Conservation (phyloP, 768 basidiomycete genomes). For the Pholiota conissans region DNA sequence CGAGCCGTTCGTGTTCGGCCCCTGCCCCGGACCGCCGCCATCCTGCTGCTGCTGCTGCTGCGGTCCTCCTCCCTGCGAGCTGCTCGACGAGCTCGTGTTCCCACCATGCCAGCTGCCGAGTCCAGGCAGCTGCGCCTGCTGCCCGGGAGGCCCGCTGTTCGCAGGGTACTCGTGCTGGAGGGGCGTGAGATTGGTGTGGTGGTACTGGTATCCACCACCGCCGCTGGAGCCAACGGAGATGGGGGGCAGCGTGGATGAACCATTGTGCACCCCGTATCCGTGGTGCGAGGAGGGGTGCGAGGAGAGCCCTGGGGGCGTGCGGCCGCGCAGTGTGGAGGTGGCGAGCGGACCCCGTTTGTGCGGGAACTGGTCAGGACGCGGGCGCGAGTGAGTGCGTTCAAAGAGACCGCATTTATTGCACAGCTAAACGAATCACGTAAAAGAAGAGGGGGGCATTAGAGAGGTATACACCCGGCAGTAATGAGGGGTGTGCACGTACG, state of each 20-base stretch:
- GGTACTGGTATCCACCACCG: constrained; percentile 19
- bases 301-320: constrained; percentile 41
- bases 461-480: background rate
- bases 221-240: constrained; percentile 38
- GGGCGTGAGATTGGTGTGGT: constrained; percentile 8
- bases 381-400: constrained; percentile 77
- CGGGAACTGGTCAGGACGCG: constrained; percentile 79
- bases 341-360: constrained; percentile 76
- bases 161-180: background rate
- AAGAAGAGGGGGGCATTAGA: background rate
- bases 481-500: constrained; percentile 29
- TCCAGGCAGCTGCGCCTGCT: background rate
- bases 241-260: constrained; percentile 45
- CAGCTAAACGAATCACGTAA: too few species aligned
- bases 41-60: background rate
- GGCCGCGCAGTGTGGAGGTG: constrained; percentile 45
- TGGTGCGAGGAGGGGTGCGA: background rate
- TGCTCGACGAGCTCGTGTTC: background rate
- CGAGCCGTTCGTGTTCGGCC: background rate
- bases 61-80: background rate
- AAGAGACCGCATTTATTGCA: constrained; percentile 80
- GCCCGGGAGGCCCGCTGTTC: background rate
- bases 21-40: background rate
- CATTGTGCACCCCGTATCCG: too few species aligned
- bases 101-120: constrained; percentile 7